Evolutionary conservation across 371 early-diverging fungal genomes (phyloP).

Genomic region (Rhizomucor pusillus): DNA sequence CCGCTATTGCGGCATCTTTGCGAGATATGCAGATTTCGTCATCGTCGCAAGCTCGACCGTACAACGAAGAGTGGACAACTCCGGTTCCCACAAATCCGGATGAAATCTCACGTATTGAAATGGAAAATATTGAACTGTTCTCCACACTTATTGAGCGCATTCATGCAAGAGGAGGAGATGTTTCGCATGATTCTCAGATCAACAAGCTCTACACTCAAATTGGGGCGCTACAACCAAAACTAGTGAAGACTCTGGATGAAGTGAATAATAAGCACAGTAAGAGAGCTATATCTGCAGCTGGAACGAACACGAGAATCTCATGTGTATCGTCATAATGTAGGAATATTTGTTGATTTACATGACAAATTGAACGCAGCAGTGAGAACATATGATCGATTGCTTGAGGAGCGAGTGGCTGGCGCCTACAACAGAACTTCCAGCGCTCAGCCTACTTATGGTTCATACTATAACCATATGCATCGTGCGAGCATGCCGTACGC

Average conservation of each 20-base stretch:
- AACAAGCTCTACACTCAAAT: conserved; percentile 69
- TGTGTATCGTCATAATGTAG: too few species aligned
- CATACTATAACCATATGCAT: conserved; percentile 3
- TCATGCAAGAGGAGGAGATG: conserved; percentile 55
- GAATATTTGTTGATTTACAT: conserved; percentile 63
- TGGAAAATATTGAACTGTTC: conserved; percentile 76
- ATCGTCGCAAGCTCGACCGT: conserved; percentile 3
- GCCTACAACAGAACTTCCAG: conserved; percentile 9
- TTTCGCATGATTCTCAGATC: conserved; percentile 64
- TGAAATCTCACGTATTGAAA: conserved; percentile 60
- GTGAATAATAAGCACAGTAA: conserved; percentile 65
- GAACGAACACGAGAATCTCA: neutral
- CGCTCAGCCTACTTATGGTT: neutral
- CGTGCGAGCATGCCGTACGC: conserved; percentile 1
- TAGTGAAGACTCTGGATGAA: conserved; percentile 65
- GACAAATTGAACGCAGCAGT: conserved; percentile 81
- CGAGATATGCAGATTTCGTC: conserved; percentile 52
- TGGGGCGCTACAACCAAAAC: conserved; percentile 69
- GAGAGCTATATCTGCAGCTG: neutral
- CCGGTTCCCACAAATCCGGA: conserved; percentile 17
- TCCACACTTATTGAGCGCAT: conserved; percentile 67
- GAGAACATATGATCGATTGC: conserved; percentile 78
- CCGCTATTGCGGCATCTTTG: conserved; percentile 93
- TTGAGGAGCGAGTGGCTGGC: conserved; percentile 66
- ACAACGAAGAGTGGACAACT: conserved; percentile 1